Base-by-base conservation (phyloP, 768 basidiomycete species). In the Tylopilus intermedius region DNA sequence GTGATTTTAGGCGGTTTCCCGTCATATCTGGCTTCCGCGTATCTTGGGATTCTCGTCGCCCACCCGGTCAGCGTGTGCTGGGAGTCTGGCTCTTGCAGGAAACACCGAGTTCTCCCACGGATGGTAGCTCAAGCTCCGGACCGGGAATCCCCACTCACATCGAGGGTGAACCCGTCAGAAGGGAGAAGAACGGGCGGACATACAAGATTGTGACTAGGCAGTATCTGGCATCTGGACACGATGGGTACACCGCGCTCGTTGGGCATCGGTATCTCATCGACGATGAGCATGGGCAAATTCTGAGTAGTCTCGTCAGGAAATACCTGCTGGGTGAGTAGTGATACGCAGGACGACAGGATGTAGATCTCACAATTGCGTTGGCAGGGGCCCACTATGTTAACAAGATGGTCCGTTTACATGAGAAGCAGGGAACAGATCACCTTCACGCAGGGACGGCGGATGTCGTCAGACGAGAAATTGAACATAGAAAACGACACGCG, bases 151-250 rank as follows among this genome's bases (percentile, higher is more conserved):
- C 71, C n/a, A 49, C 55, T 9, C 61, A 74, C n/a, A 67, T 76
- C 10, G 76, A 79, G 39, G 72, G 73, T 21, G 83, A 83, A 42
- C 73, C 73, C n/a, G 74, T 94, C 59, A 71, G 73, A 61, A 79
- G 77, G 53, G 72, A 75, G 41, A 71, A 71, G 42, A 75, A 72
- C 2, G 82, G 81, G 2, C 74, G 76, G 59, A 83, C 72, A 55
- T 94, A 93, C 69, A 84, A 76, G 45, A 77, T 96, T 27, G 84
- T 94, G 30, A 92, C 90, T n/a, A 74, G 91, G 61, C 80, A 91
- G 51, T 96, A 94, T 60, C 78, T 94, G 86, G 82, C 85, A 2
- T 72, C 81, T 57, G 90, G 89, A 0, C 88, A 91, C 58, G 92
- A 94, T 60, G 93, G 93, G 0, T 96, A 83, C 68, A 68, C 71